A percentile compares a stretch with the other conserved stretches of the same genome.
Conservation (phyloP, 179 eudicot species). For the Carnegiea gigantea region DNA sequence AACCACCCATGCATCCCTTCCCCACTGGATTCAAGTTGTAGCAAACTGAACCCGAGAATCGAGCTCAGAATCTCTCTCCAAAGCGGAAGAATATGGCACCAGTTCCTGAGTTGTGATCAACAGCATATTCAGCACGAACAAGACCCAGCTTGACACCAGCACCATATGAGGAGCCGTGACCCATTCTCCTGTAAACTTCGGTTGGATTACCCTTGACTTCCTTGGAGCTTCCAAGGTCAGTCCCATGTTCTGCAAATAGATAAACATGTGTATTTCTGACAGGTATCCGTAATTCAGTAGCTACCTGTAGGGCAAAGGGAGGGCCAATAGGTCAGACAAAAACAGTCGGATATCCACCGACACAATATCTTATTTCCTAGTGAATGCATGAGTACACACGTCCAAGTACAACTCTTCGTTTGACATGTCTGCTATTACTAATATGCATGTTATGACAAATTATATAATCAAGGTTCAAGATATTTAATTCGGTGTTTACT, state of each 20-base stretch:
- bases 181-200: constrained; percentile 83
- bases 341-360: no score
- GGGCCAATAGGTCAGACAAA: background rate
- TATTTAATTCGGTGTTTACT: no score
- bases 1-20: background rate
- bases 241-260: constrained; percentile 87
- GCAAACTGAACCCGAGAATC: constrained; percentile 6
- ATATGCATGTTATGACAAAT: background rate
- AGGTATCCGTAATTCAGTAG: constrained; percentile 90
- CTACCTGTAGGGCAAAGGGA: constrained; percentile 50
- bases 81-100: constrained; percentile 88
- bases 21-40: background rate
- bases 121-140: constrained; percentile 91
- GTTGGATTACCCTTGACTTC: constrained; percentile 98
- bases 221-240: constrained; percentile 89
- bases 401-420: background rate
- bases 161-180: constrained; percentile 92
- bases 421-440: background rate
- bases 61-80: constrained; percentile 86
- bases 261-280: constrained; percentile 76
- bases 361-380: no score
- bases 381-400: no score
- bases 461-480: background rate
- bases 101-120: constrained; percentile 87
- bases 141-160: constrained; percentile 81